Percentiles rank a stretch among this genome's conserved stretches.
Conservation (phyloP, 169 alveolate genomes). For the Plasmodium yoelii region DNA sequence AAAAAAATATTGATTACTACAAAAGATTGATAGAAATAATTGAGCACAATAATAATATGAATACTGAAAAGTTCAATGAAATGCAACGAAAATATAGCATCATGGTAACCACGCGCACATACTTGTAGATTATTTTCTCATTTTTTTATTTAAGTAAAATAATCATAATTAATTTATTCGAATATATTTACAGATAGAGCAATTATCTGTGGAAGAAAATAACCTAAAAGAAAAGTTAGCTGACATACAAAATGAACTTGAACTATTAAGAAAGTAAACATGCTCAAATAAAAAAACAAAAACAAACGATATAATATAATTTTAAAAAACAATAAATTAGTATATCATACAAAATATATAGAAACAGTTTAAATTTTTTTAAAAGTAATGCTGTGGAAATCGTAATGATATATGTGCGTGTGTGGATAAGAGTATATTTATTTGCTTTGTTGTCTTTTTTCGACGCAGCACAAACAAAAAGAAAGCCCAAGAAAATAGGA, state of each 20-base stretch:
- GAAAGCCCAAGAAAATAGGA: conserved; percentile 55
- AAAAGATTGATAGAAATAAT: conserved; percentile 55
- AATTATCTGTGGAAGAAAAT: conserved; percentile 36
- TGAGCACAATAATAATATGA: conserved; percentile 71
- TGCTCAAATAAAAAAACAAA: conserved; percentile 8
- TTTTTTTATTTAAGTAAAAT: background rate
- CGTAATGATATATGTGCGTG: background rate
- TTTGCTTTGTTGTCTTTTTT: background rate
- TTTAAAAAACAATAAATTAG: background rate
- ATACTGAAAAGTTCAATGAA: conserved; percentile 35
- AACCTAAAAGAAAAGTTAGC: conserved; percentile 37
- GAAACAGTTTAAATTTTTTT: too few species aligned
- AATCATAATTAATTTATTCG: background rate
- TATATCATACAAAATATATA: background rate
- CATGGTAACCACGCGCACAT: conserved; percentile 3
- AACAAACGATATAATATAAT: background rate
- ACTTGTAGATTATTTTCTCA: background rate
- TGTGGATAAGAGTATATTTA: conserved; percentile 5
- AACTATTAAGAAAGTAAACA: conserved; percentile 39
- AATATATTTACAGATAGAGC: conserved; percentile 22
- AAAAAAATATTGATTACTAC: conserved; percentile 51
- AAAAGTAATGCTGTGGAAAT: too few species aligned
- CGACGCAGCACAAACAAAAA: conserved; percentile 44
- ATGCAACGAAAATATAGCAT: conserved; percentile 2
- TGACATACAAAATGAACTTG: conserved; percentile 26